Percentiles rank a stretch among this genome's conserved stretches.
These are phyloP conservation scores for Mycena kentingensis DNA, from an alignment of 768 basidiomycete genomes.

Conservation along the genomic window DNA sequence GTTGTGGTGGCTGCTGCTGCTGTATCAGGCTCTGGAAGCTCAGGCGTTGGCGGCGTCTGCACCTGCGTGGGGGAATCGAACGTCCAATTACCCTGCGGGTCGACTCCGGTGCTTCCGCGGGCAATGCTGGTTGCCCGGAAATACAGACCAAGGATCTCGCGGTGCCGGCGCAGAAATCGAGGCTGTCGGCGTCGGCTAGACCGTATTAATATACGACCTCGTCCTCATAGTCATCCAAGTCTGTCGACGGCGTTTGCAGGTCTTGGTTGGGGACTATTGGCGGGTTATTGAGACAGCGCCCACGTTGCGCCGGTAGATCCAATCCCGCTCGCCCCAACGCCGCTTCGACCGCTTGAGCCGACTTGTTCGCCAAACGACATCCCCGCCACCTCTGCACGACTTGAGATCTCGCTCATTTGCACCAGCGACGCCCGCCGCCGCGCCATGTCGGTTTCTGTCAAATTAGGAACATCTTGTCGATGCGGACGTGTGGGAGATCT, in stretches of 20 bases:
- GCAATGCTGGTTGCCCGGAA: constrained; percentile 51
- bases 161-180: constrained; percentile 26
- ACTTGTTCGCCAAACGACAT: constrained; percentile 25
- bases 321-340: constrained; percentile 24
- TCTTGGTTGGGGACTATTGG: too few species aligned
- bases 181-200: constrained; percentile 15
- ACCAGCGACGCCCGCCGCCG: constrained; percentile 68
- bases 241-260: constrained; percentile 3
- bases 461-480: constrained; percentile 42
- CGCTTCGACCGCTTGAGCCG: constrained; percentile 8
- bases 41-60: constrained; percentile 20
- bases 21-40: too few species aligned
- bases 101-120: constrained; percentile 43
- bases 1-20: too few species aligned
- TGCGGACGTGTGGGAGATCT: constrained; percentile 54
- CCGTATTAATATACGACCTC: constrained; percentile 22
- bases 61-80: constrained; percentile 54
- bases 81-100: constrained; percentile 59
- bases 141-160: constrained; percentile 11
- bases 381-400: constrained; percentile 49
- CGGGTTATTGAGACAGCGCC: background rate
- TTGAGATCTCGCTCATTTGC: constrained; percentile 79
- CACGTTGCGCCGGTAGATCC: constrained; percentile 49
- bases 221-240: constrained; percentile 20
- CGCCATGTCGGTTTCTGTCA: constrained; percentile 59